Conservation (phyloP, 345 rosid species). For the Lagerstroemia speciosa region DNA sequence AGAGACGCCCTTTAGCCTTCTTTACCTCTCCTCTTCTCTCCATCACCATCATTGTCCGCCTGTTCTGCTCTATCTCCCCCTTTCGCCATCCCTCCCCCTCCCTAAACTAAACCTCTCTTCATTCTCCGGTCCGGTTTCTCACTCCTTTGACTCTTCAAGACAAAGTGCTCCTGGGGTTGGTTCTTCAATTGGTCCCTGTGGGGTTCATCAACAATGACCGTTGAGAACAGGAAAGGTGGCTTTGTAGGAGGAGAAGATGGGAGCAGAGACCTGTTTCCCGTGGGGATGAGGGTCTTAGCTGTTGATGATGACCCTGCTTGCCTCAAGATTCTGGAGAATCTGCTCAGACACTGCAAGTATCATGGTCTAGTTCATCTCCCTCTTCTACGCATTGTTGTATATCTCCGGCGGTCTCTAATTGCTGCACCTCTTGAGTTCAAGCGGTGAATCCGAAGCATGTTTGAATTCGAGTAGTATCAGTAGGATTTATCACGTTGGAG, state of each 20-base stretch:
- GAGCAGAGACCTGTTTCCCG: slow-evolving; percentile 30
- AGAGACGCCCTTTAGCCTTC: slow-evolving; percentile 1
- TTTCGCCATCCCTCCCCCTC: slow-evolving; percentile 9
- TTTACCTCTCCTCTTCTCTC: slow-evolving; percentile 13
- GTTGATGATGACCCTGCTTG: slow-evolving; percentile 68
- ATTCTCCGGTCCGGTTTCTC: not conserved
- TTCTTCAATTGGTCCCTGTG: slow-evolving; percentile 12
- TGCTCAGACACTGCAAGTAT: slow-evolving; percentile 55
- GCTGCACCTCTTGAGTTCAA: not conserved
- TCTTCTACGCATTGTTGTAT: not conserved
- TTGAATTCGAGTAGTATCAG: not conserved
- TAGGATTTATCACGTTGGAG: too few species aligned
- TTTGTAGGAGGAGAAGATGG: slow-evolving; percentile 22
- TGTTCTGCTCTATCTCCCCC: slow-evolving; percentile 15
- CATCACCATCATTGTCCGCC: slow-evolving; percentile 35
- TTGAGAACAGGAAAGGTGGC: slow-evolving; percentile 21
- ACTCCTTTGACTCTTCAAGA: not conserved
- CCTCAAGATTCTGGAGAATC: slow-evolving; percentile 42
- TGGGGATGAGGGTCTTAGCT: slow-evolving; percentile 56
- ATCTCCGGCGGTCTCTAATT: not conserved
- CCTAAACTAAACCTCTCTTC: not conserved
- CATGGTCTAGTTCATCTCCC: slow-evolving; percentile 31
- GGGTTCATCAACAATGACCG: slow-evolving; percentile 26
- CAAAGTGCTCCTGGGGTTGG: not conserved
- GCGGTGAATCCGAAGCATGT: not conserved